Evolutionary conservation across 148 eudicot genomes (phyloP), one percentile per base, ranked within the genome.

Genomic region (Agrostemma githago): DNA sequence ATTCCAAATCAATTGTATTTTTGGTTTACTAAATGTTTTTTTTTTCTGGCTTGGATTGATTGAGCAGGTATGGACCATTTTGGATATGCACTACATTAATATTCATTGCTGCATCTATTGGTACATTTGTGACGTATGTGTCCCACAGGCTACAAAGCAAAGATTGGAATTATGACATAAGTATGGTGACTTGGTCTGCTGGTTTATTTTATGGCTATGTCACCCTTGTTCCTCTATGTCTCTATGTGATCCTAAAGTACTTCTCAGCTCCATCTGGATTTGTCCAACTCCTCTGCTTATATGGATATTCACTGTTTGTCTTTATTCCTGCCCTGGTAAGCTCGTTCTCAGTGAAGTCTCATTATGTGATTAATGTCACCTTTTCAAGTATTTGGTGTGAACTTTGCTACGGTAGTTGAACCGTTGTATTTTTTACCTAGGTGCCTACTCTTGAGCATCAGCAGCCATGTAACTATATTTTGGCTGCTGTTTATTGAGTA

Each of bases 31-130:
- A 20, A 72, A 21, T 48, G 79, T 60, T 69, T 51, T 6, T 75
- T 6, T 75, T 63, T 65, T 26, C 34, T 1, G 8, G 6, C 61
- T n/a, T 62, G 71, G 16, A 68, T 79, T 71, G 69, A 48, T 42
- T 73, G 75, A 42, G 72, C 84, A 96, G 99, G 83, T 96, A 96
- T 77, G 97, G 97, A 72, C 99, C 99, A 44, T 96, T 96, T 80
- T 96, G 99, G 97, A 96, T 92, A 68, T 92, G 97, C 88, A 86
- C 94, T 71, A 92, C 99, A 42, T 80, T 96, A 74, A 90, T 92
- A 76, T 96, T 92, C 79, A 92, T 96, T 66, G 99, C 99, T 3
- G 97, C 99, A 75, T 75, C 92, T 62, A 96, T 92, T 71, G 92
- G 97, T 76, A 96, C 99, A 74, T 90, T 96, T 84, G 96, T 88